phyloP scores from a whole-genome alignment of 371 early-diverging fungal species.

The Rhizopus microsporus region DNA sequence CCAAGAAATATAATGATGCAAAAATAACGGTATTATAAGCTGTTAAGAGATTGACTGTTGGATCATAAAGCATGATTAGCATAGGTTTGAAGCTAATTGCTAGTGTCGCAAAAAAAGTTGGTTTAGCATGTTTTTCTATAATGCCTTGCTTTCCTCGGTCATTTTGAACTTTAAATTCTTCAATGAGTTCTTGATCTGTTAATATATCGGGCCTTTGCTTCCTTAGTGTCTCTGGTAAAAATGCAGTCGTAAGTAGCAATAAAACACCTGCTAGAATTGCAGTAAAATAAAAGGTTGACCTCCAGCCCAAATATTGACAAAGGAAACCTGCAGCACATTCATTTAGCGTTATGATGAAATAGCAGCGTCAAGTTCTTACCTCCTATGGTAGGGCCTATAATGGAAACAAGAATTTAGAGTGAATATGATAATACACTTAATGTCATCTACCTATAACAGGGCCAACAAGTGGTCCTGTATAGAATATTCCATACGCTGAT shows the following conservation, averaged over 20 bases:
- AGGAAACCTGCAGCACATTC: slow-evolving; percentile 32
- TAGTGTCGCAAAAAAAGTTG: neutral
- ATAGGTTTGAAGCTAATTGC: slow-evolving; percentile 21
- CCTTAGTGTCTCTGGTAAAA: slow-evolving; percentile 21
- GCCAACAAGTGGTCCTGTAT: slow-evolving; percentile 36
- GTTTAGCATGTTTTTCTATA: neutral
- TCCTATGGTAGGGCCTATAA: slow-evolving; percentile 63
- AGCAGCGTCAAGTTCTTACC: neutral
- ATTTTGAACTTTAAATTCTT: neutral
- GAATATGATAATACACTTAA: slow-evolving; percentile 21
- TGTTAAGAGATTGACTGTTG: slow-evolving; percentile 29
- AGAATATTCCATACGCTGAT: slow-evolving; percentile 34
- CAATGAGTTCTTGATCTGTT: neutral
- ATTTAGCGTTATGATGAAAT: neutral
- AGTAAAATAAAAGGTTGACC: slow-evolving; percentile 64
- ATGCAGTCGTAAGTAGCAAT: slow-evolving; percentile 7
- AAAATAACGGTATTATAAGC: slow-evolving; percentile 32
- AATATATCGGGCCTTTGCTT: slow-evolving; percentile 3
- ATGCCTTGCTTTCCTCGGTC: neutral
- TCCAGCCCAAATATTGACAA: slow-evolving; percentile 63
- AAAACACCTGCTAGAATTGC: slow-evolving; percentile 43
- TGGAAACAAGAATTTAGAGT: slow-evolving; percentile 28
- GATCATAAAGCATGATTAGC: slow-evolving; percentile 26
- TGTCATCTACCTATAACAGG: slow-evolving; percentile 29
- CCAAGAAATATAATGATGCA: slow-evolving; percentile 31